A percentile compares a stretch with the other conserved stretches of the same genome.
Conservation (phyloP, 2,329 filamentous ascomycete genomes). For the Neofusicoccum umdonicola region DNA sequence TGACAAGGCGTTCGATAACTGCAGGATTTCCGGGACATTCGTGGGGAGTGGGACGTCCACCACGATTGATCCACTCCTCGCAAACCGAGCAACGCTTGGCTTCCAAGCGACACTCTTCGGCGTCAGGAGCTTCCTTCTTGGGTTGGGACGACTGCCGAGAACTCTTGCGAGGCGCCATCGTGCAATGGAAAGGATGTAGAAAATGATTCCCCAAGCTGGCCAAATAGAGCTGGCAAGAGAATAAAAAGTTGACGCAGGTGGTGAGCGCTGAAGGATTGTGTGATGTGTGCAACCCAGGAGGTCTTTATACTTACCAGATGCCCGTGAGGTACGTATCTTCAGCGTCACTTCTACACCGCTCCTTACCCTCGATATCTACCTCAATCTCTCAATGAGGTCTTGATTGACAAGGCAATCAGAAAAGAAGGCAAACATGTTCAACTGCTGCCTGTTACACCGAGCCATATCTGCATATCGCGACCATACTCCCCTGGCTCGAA, state of each 20-base stretch:
- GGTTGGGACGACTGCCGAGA: not conserved
- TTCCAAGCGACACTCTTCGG: not conserved
- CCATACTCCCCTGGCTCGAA: not conserved
- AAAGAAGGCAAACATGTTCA: not conserved
- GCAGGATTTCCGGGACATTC: not conserved
- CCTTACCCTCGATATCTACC: too few relatives aligned
- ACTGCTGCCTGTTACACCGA: not conserved
- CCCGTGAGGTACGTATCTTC: too few relatives aligned
- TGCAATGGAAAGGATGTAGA: not conserved
- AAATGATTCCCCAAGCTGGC: too few relatives aligned
- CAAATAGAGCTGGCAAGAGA: too few relatives aligned
- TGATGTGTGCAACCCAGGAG: too few relatives aligned
- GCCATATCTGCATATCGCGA: not conserved
- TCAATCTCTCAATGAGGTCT: too few relatives aligned
- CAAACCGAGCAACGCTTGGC: not conserved
- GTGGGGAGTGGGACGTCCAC: not conserved
- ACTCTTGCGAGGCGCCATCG: not conserved
- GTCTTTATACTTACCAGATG: too few relatives aligned
- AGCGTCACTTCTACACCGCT: too few relatives aligned
- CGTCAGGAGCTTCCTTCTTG: not conserved
- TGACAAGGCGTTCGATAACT: not conserved
- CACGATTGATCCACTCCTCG: not conserved
- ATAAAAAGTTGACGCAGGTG: too few relatives aligned
- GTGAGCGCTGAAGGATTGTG: too few relatives aligned
- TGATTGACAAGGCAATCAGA: too few relatives aligned